phyloP scores from a whole-genome alignment of 495 filamentous ascomycete genomes.

The Lineolata rhizophorae region DNA sequence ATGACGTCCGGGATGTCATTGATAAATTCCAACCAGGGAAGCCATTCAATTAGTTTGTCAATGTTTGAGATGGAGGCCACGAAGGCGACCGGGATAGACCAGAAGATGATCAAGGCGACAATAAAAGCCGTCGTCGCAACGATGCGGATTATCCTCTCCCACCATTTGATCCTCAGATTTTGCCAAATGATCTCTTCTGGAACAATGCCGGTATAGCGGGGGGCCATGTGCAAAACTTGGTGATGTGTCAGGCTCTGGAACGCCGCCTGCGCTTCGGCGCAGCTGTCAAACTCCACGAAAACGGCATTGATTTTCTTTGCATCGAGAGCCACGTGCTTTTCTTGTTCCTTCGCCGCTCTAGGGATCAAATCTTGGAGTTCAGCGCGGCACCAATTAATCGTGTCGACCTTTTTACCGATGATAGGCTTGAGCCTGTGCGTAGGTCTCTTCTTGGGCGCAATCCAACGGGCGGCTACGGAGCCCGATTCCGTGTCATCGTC shows the following conservation, averaged over 20 bases:
- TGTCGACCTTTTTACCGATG: slow-evolving; percentile 83
- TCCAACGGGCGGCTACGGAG: slow-evolving; percentile 49
- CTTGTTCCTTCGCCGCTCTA: slow-evolving; percentile 54
- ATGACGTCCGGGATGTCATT: slow-evolving; percentile 44
- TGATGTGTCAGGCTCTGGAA: slow-evolving; percentile 77
- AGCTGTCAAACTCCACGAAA: slow-evolving; percentile 72
- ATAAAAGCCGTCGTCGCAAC: slow-evolving; percentile 50
- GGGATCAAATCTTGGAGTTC: slow-evolving; percentile 69
- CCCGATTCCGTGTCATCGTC: slow-evolving; percentile 33
- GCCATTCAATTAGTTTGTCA: slow-evolving; percentile 33
- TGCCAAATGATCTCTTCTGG: slow-evolving; percentile 79
- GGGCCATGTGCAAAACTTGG: slow-evolving; percentile 79
- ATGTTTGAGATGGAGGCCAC: slow-evolving; percentile 82
- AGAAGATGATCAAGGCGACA: slow-evolving; percentile 69
- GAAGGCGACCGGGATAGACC: slow-evolving; percentile 76
- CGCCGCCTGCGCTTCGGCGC: slow-evolving; percentile 68
- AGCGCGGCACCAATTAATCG: slow-evolving; percentile 75
- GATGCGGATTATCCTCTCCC: slow-evolving; percentile 55
- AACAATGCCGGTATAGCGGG: slow-evolving; percentile 66
- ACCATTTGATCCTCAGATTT: slow-evolving; percentile 74
- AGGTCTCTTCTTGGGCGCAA: slow-evolving; percentile 61
- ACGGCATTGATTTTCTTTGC: slow-evolving; percentile 45
- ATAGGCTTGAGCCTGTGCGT: slow-evolving; percentile 61
- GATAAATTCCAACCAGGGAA: slow-evolving; percentile 55
- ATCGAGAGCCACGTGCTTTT: slow-evolving; percentile 45